Percentiles rank a stretch among this genome's conserved stretches.
Evolutionary conservation across 2,329 filamentous ascomycete genomes (phyloP).

Genomic region (Microcera coccophila): DNA sequence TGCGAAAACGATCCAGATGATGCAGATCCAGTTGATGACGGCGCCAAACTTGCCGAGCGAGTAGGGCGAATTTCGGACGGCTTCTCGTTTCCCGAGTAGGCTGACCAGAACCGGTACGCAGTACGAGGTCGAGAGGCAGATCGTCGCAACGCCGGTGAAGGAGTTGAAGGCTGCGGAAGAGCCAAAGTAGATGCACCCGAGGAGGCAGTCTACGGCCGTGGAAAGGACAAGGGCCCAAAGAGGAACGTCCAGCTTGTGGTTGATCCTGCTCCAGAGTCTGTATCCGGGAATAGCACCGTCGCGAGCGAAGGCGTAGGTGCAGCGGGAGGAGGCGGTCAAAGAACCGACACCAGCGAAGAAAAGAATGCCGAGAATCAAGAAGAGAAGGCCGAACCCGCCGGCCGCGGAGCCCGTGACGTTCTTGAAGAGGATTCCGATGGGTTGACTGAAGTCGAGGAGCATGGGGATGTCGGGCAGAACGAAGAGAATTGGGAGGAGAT

Average conservation of each 20-base stretch:
- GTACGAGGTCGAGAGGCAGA: slow-evolving; percentile 71
- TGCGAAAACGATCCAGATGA: slow-evolving; percentile 67
- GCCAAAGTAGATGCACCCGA: slow-evolving; percentile 76
- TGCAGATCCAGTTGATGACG: slow-evolving; percentile 61
- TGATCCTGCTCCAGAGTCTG: slow-evolving; percentile 60
- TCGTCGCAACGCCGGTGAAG: slow-evolving; percentile 75
- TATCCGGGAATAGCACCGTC: slow-evolving; percentile 71
- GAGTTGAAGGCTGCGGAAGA: slow-evolving; percentile 71
- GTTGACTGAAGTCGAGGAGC: slow-evolving; percentile 66
- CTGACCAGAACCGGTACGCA: slow-evolving; percentile 70
- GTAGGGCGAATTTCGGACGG: slow-evolving; percentile 60
- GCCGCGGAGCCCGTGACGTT: slow-evolving; percentile 65
- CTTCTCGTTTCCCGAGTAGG: slow-evolving; percentile 60
- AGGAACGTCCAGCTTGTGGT: slow-evolving; percentile 63
- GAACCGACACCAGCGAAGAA: slow-evolving; percentile 72
- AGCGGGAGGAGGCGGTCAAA: slow-evolving; percentile 67
- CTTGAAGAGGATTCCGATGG: slow-evolving; percentile 72
- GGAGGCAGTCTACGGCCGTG: slow-evolving; percentile 61
- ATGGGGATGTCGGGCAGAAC: slow-evolving; percentile 63
- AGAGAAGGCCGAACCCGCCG: slow-evolving; percentile 70
- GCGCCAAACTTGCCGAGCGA: slow-evolving; percentile 66
- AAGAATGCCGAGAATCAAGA: slow-evolving; percentile 70
- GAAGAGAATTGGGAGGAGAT: slow-evolving; percentile 70
- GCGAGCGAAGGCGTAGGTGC: slow-evolving; percentile 71
- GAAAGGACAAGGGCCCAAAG: slow-evolving; percentile 66